These are phyloP conservation scores for Ophidiomyces ophidiicola DNA, from an alignment of 2,329 filamentous ascomycete species.

Conservation along the genomic window DNA sequence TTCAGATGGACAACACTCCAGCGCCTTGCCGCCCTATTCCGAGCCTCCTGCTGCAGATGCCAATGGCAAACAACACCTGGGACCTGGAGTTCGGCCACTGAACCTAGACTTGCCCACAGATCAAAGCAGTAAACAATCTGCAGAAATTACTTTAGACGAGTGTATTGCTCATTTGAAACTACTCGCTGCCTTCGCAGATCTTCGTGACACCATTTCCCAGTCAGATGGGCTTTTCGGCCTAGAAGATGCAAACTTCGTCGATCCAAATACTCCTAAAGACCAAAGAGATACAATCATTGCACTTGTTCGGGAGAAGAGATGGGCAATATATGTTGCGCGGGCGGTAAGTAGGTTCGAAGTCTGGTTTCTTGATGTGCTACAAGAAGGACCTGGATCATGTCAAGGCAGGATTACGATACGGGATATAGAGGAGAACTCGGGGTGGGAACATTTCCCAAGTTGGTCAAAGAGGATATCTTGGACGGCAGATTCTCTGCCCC, in stretches of 20 bases:
- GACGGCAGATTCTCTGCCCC: slow-evolving; percentile 40
- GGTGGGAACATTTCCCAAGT: slow-evolving; percentile 25
- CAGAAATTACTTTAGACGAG: slow-evolving; percentile 35
- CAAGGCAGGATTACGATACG: slow-evolving; percentile 13
- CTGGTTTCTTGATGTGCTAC: slow-evolving; percentile 46
- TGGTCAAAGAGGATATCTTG: slow-evolving; percentile 24
- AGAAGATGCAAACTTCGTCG: slow-evolving; percentile 36
- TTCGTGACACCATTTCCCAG: slow-evolving; percentile 56
- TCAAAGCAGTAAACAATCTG: background rate
- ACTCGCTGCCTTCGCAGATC: slow-evolving; percentile 52
- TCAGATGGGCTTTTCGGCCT: slow-evolving; percentile 57
- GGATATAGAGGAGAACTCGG: slow-evolving; percentile 16
- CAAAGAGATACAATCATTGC: slow-evolving; percentile 36
- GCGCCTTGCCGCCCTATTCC: too few relatives aligned
- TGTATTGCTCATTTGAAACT: slow-evolving; percentile 65
- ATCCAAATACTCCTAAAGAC: slow-evolving; percentile 27
- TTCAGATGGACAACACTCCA: too few relatives aligned
- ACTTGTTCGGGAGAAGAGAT: slow-evolving; percentile 57
- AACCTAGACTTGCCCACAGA: background rate
- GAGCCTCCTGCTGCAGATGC: too few relatives aligned
- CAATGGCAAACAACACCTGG: too few relatives aligned
- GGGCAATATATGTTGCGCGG: slow-evolving; percentile 56
- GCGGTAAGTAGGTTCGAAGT: slow-evolving; percentile 55
- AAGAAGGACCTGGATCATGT: slow-evolving; percentile 10
- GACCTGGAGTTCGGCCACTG: too few relatives aligned